A percentile compares a stretch with the other conserved stretches of the same genome.
phyloP scores from a whole-genome alignment of 495 filamentous ascomycete genomes.

The Aspergillus cavernicola region DNA sequence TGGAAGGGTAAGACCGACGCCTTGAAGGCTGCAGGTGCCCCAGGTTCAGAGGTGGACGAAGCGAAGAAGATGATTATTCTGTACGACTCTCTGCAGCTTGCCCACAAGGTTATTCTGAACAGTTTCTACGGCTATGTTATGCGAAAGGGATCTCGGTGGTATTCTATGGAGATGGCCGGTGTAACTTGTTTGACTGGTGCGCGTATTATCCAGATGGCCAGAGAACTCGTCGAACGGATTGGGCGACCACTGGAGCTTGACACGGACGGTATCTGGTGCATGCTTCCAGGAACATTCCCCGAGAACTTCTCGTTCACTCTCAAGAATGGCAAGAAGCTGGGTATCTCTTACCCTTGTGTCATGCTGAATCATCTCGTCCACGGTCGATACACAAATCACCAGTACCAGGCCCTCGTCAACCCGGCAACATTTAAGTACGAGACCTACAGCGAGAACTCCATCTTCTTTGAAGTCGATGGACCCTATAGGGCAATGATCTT shows the following conservation, averaged over 20 bases:
- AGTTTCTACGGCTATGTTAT: conserved; percentile 99
- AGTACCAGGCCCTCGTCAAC: conserved; percentile 88
- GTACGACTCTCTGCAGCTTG: conserved; percentile 93
- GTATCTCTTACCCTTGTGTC: conserved; percentile 96
- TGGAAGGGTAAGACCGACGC: conserved; percentile 96
- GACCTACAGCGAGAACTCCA: conserved; percentile 95
- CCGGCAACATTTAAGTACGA: conserved; percentile 80
- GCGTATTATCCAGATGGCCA: conserved; percentile 95
- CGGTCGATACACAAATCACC: conserved; percentile 90
- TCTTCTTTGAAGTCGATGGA: conserved; percentile 99
- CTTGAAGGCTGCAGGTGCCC: conserved; percentile 75
- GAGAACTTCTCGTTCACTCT: conserved; percentile 95
- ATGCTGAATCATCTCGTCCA: conserved; percentile 99
- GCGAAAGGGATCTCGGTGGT: conserved; percentile 98
- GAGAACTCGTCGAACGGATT: conserved; percentile 89
- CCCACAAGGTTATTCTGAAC: conserved; percentile 98
- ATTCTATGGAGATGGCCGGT: conserved; percentile 99
- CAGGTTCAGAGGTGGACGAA: conserved; percentile 74
- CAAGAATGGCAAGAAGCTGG: conserved; percentile 90
- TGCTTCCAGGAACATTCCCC: conserved; percentile 93
- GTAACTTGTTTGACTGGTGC: conserved; percentile 97
- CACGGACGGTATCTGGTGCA: conserved; percentile 99
- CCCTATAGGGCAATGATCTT: conserved; percentile 97
- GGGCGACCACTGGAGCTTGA: conserved; percentile 95
- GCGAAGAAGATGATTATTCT: conserved; percentile 98